Base-by-base conservation (phyloP, 1,284 basidiomycete species). In the Leccinum huronense region DNA sequence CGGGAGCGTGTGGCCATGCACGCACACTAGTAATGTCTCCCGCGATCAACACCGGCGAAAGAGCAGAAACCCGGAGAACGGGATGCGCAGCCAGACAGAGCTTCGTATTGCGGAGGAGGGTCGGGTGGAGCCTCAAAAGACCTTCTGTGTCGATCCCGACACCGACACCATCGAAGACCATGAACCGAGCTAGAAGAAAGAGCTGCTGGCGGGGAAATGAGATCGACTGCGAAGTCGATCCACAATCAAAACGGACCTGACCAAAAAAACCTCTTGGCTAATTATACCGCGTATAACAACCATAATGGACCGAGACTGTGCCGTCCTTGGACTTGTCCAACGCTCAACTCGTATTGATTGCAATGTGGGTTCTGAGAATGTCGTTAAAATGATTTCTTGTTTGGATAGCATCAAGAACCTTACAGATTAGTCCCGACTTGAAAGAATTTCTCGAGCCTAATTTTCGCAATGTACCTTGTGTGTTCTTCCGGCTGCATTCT, bases 401-500 rank as follows among this genome's bases (percentile, higher is more conserved):
- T 27, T 3, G 23, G 23, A 27, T 27, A 27, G 23, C 23, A 27
- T 27, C 23, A 27, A 27, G 23, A 27, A 27, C 23, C 23, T 27
- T 27, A 27, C 23, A 27, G 23, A 27, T 27, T 27, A 27, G 91
- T 89, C 6, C 91, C 85, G 23, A 98, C 97, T n/a, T n/a, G n/a
- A 71, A 93, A 97, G 74, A 94, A 95, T 82, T 98, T 98, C 81
- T 99, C 97, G 56, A 99, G 80, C 97, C 99, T 99, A 67, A 96
- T 86, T 80, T 98, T 99, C 53, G 97, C 95, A 64, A 98, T 86
- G 68, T 98, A 95, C 16, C 95, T 90, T 3, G 91, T 90, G 11
- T 86, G 83, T 59, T 97, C 96, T 54, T 96, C 93, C 64, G 85
- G 83, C 36, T 84, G 80, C 72, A 91, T 90, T 59, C 87, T 85